These are phyloP conservation scores for Salix suchowensis DNA, from an alignment of 345 rosid species.

Conservation along the genomic window DNA sequence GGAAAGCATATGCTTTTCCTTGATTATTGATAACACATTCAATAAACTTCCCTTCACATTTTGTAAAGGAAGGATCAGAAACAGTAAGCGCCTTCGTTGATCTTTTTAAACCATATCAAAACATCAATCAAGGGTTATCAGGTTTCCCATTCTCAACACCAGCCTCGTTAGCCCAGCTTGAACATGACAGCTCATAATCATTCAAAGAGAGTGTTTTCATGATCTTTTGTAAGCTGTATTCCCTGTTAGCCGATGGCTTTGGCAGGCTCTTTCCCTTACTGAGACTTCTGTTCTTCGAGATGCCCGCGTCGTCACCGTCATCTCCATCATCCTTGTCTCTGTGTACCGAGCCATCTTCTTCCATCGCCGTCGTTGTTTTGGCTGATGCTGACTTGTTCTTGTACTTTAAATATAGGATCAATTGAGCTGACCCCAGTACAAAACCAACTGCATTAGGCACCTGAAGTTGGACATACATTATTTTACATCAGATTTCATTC, in stretches of 20 bases:
- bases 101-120: no score
- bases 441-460: slow-evolving; percentile 52
- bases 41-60: no score
- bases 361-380: slow-evolving; percentile 12
- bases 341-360: slow-evolving; percentile 29
- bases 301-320: not conserved
- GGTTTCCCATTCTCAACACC: not conserved
- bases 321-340: not conserved
- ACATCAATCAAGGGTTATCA: not conserved
- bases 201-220: slow-evolving; percentile 23
- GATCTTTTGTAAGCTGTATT: slow-evolving; percentile 27
- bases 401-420: slow-evolving; percentile 42
- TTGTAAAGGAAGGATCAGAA: no score
- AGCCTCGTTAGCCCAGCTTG: slow-evolving; percentile 6
- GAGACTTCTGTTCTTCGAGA: slow-evolving; percentile 9
- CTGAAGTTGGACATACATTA: slow-evolving; percentile 14
- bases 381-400: slow-evolving; percentile 25
- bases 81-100: no score
- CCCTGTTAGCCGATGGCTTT: slow-evolving; percentile 18
- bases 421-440: slow-evolving; percentile 43
- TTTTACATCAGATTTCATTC: no score
- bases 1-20: no score
- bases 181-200: slow-evolving; percentile 25
- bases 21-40: no score
- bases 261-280: slow-evolving; percentile 25